These are phyloP conservation scores for Cyphellophora europaea DNA, from an alignment of 2,329 filamentous ascomycete genomes.

Conservation along the genomic window DNA sequence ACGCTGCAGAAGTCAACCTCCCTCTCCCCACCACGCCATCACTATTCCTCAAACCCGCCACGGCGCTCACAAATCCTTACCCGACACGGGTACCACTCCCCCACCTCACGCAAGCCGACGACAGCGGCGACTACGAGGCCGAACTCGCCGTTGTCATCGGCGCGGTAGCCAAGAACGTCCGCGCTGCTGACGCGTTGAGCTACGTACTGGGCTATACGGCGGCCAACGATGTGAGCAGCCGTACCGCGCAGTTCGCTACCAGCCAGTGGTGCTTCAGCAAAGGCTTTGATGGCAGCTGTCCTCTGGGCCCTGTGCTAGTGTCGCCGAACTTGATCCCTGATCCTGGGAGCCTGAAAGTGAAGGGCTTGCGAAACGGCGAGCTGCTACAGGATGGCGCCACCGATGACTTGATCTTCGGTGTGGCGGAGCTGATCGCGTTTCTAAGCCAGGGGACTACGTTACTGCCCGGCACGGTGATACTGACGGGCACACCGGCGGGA, in stretches of 20 bases:
- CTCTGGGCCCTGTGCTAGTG: slow-evolving; percentile 28
- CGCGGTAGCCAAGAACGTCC: slow-evolving; percentile 29
- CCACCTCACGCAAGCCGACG: slow-evolving; percentile 25
- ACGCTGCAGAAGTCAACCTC: slow-evolving; percentile 30
- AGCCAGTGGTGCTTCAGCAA: slow-evolving; percentile 33
- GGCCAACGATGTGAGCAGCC: slow-evolving; percentile 30
- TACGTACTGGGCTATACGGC: slow-evolving; percentile 33
- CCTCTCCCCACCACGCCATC: slow-evolving; percentile 26
- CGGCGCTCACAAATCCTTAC: slow-evolving; percentile 24
- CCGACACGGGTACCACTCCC: slow-evolving; percentile 21
- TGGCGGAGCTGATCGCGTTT: slow-evolving; percentile 27
- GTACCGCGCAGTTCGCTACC: slow-evolving; percentile 29
- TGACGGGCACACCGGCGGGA: slow-evolving; percentile 34
- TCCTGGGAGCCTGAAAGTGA: slow-evolving; percentile 23
- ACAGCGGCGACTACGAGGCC: slow-evolving; percentile 32
- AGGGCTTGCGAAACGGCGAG: slow-evolving; percentile 27
- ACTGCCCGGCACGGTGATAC: slow-evolving; percentile 28
- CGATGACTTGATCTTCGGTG: slow-evolving; percentile 30
- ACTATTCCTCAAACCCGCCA: slow-evolving; percentile 31
- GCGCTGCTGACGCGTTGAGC: slow-evolving; percentile 26
- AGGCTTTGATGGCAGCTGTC: slow-evolving; percentile 29
- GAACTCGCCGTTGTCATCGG: slow-evolving; percentile 30
- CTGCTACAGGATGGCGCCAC: slow-evolving; percentile 29
- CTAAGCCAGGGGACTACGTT: slow-evolving; percentile 30
- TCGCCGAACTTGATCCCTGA: slow-evolving; percentile 22